Evolutionary conservation across 1,284 basidiomycete genomes (phyloP), one percentile per base, ranked within the genome.

Genomic region (Rhodofomes roseus): DNA sequence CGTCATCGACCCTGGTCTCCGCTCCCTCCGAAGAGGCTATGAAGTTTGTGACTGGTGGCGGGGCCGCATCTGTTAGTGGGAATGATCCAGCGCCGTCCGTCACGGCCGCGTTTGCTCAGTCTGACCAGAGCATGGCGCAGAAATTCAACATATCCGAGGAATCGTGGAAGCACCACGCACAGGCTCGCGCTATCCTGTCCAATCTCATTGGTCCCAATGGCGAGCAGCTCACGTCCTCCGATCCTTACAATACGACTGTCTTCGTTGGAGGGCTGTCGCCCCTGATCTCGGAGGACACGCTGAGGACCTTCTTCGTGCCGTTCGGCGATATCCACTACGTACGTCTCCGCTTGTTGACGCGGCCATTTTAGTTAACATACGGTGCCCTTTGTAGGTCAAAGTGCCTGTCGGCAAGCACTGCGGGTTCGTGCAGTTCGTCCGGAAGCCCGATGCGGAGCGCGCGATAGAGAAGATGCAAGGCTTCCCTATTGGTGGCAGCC

Each of bases 391-490:
- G 16, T 59, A 93, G 90, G 93, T 96, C 71, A 97, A 97, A 76
- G 95, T 97, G 7, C 95, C 95, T 2, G 90, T 93, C 27, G 94
- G 93, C 54, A 97, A 97, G 71, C 93, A 95, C 62, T 97, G 95
- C 68, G 95, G 95, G 0, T 98, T 98, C 67, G 95, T 98, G 29
- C 95, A 96, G 74, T 97, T 94, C 69, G 91, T 96, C 27, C 82
- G 87, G 64, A 96, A 97, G 75, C 85, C 85, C 12, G 95, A 97
- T 73, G 95, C 95, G 6, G 93, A 96, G 71, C 81, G 84, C 27
- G 95, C 95, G 2, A 97, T 98, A 65, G 91, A 95, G 74, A 92
- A 92, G 74, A 95, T 97, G 94, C 95, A 97, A 76, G 94, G 93
- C 23, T 97, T 95, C 73, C 93, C 92, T 6, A 89, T 97, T 65